A percentile compares a stretch with the other conserved stretches of the same genome.
Conservation (phyloP, 495 filamentous ascomycete species). For the Apiosordaria backusii region DNA sequence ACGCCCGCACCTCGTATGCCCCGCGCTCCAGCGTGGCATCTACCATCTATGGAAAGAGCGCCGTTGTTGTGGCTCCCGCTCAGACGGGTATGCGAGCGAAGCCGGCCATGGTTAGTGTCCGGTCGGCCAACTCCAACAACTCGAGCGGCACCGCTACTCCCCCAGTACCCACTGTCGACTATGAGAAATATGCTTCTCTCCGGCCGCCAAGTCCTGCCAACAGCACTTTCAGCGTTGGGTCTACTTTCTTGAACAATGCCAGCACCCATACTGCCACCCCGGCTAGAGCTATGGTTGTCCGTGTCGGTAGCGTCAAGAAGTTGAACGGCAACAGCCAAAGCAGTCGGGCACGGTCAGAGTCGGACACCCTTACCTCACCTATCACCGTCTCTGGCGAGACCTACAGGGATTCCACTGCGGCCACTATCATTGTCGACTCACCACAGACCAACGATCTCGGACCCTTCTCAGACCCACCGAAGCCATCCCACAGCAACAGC, state of each 20-base stretch:
- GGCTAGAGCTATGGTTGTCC: constrained; percentile 51
- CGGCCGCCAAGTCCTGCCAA: constrained; percentile 45
- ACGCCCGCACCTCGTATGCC: constrained; percentile 62
- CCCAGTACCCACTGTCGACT: constrained; percentile 54
- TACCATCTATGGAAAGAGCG: constrained; percentile 86
- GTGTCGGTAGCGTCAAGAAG: constrained; percentile 51
- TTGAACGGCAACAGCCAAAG: constrained; percentile 26
- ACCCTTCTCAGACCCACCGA: constrained; percentile 57
- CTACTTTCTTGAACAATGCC: constrained; percentile 61
- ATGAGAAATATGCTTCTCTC: constrained; percentile 46
- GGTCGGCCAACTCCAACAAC: constrained; percentile 51
- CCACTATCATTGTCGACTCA: constrained; percentile 7
- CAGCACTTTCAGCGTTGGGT: constrained; percentile 59
- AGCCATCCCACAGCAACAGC: constrained; percentile 33
- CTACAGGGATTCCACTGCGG: constrained; percentile 31
- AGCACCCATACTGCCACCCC: constrained; percentile 51
- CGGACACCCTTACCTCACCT: constrained; percentile 28
- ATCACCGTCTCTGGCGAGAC: constrained; percentile 23
- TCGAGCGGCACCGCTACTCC: constrained; percentile 48
- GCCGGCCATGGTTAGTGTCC: constrained; percentile 87
- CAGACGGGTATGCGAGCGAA: constrained; percentile 80
- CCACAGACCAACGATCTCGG: constrained; percentile 39
- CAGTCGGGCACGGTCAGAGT: constrained; percentile 1
- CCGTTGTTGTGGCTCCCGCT: constrained; percentile 70
- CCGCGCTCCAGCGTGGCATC: constrained; percentile 81